Conservation (phyloP, 2,329 filamentous ascomycete species). For the Paracamarosporium sp. region DNA sequence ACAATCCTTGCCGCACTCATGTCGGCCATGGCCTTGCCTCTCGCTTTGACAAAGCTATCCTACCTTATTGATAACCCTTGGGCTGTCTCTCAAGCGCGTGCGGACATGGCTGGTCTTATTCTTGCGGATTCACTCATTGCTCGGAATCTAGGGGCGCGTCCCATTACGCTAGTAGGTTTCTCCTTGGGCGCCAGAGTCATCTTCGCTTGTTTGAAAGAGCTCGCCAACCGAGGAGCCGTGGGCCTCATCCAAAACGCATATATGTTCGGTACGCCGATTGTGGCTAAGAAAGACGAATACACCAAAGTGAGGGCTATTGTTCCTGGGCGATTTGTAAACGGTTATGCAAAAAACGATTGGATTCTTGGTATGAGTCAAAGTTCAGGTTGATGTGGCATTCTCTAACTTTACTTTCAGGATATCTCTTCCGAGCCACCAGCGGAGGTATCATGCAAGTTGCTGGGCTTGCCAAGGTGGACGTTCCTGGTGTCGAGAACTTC, state of each 20-base stretch:
- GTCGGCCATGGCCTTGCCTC: slow-evolving; percentile 89
- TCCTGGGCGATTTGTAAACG: slow-evolving; percentile 91
- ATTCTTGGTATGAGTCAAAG: slow-evolving; percentile 68
- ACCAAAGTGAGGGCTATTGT: slow-evolving; percentile 82
- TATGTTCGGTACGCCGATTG: slow-evolving; percentile 89
- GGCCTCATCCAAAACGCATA: slow-evolving; percentile 95
- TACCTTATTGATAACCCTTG: slow-evolving; percentile 99
- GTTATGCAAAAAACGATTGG: slow-evolving; percentile 95
- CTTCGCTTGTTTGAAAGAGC: slow-evolving; percentile 86
- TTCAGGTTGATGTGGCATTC: too few relatives aligned
- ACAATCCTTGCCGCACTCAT: slow-evolving; percentile 89
- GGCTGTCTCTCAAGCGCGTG: slow-evolving; percentile 93
- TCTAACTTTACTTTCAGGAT: slow-evolving; percentile 55
- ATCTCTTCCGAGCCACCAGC: slow-evolving; percentile 92
- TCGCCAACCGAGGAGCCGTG: slow-evolving; percentile 81
- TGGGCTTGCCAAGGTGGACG: slow-evolving; percentile 78
- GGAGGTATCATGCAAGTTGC: slow-evolving; percentile 90
- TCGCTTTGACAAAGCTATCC: slow-evolving; percentile 89
- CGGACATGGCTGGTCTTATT: slow-evolving; percentile 86
- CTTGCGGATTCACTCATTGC: slow-evolving; percentile 93
- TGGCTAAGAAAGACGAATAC: slow-evolving; percentile 91
- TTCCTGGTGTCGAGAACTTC: slow-evolving; percentile 87
- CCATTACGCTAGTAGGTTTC: slow-evolving; percentile 93
- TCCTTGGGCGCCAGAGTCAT: slow-evolving; percentile 92
- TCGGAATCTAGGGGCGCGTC: slow-evolving; percentile 86